These are phyloP conservation scores for Neurospora sp. DNA, from an alignment of 495 filamentous ascomycete genomes.

Conservation along the genomic window DNA sequence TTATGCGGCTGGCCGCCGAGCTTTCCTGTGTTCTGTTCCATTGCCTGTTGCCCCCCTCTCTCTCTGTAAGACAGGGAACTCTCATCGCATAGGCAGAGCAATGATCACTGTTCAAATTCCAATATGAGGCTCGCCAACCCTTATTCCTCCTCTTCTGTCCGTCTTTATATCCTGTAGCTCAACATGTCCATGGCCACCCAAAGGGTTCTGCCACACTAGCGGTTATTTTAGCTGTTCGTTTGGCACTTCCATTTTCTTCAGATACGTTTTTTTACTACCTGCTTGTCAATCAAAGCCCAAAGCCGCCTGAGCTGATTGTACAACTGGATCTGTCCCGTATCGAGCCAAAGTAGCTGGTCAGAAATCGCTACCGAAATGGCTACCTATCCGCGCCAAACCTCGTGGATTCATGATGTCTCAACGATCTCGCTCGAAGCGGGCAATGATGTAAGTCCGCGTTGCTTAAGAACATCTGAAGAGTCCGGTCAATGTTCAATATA, in stretches of 20 bases:
- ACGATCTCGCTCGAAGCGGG: neutral
- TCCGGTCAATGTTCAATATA: too few relatives aligned
- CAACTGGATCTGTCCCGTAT: neutral
- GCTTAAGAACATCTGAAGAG: neutral
- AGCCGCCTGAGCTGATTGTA: neutral
- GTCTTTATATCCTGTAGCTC: neutral
- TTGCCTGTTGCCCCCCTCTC: neutral
- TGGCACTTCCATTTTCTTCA: neutral
- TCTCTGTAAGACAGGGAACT: neutral
- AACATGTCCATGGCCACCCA: neutral
- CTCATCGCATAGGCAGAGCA: neutral
- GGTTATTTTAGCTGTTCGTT: neutral
- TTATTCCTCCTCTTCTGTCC: neutral
- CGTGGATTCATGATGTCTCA: neutral
- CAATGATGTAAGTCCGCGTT: neutral
- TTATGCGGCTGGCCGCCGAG: neutral
- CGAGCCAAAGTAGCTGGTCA: neutral
- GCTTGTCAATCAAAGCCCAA: neutral
- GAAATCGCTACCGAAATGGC: neutral
- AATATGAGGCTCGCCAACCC: neutral
- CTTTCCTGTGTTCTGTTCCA: neutral
- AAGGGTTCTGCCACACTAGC: neutral
- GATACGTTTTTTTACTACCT: neutral
- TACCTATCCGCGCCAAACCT: neutral
- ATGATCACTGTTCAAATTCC: neutral